Percentiles rank a stretch among this genome's conserved stretches.
Evolutionary conservation across 345 rosid genomes (phyloP).

Genomic region (Eucalyptus lansdowneana): DNA sequence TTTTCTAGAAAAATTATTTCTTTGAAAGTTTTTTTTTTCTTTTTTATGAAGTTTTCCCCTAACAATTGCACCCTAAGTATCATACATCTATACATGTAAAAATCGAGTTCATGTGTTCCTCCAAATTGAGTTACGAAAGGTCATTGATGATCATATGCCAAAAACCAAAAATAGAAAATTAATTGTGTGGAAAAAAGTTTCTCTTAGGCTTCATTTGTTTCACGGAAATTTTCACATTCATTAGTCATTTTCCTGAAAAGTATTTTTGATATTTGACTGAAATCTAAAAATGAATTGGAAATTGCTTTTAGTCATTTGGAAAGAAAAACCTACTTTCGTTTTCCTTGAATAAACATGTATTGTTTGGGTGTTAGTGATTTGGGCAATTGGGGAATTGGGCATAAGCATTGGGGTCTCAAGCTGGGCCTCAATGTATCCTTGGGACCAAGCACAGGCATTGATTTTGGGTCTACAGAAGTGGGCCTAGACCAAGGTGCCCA

Average conservation of each 20-base stretch:
- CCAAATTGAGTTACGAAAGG: background rate
- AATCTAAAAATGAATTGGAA: background rate
- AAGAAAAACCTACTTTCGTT: background rate
- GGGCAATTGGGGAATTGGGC: background rate
- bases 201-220: background rate
- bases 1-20: background rate
- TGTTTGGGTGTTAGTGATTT: background rate
- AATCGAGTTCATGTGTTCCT: background rate
- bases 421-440: background rate
- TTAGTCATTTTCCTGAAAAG: background rate
- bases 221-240: background rate
- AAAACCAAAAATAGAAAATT: background rate
- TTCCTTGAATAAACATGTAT: background rate
- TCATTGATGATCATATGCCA: background rate
- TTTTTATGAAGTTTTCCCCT: background rate
- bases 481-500: too few species aligned
- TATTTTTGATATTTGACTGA: background rate
- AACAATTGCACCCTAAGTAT: background rate
- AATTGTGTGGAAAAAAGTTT: background rate
- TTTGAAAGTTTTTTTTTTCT: background rate
- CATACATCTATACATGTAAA: background rate
- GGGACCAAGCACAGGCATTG: background rate
- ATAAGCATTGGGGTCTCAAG: background rate
- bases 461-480: too few species aligned
- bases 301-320: too few species aligned